Conservation (phyloP, 805 yeast species). For the Spathaspora gorwiae region DNA sequence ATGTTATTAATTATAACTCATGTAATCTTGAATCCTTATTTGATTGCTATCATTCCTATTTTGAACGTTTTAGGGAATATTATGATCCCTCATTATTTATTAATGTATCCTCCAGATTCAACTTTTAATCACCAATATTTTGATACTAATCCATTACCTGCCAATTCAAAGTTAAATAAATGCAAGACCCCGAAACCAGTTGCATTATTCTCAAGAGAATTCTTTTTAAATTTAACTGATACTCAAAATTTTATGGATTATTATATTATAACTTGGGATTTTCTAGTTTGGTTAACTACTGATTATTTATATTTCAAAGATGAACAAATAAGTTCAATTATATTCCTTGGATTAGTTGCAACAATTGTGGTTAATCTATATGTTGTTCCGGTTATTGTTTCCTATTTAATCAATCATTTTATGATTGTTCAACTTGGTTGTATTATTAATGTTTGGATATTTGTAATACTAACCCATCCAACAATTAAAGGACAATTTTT, state of each 20-base stretch:
- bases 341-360: constrained; percentile 38
- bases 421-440: constrained; percentile 27
- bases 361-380: constrained; percentile 16
- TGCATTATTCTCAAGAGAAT: constrained; percentile 75
- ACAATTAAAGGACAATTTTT: constrained; percentile 42
- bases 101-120: constrained; percentile 60
- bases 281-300: constrained; percentile 41
- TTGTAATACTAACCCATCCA: constrained; percentile 48
- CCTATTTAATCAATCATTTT: constrained; percentile 22
- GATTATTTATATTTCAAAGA: constrained; percentile 63
- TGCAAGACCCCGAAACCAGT: constrained; percentile 62
- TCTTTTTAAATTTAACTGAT: constrained; percentile 73
- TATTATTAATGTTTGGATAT: constrained; percentile 47
- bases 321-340: constrained; percentile 52
- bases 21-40: constrained; percentile 56
- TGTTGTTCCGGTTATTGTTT: constrained; percentile 25
- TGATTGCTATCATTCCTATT: constrained; percentile 51
- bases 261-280: constrained; percentile 62
- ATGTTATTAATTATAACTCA: constrained; percentile 47
- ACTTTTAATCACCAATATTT: constrained; percentile 15
- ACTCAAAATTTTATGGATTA: constrained; percentile 74
- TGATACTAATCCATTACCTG: constrained; percentile 29
- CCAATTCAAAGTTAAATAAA: constrained; percentile 47
- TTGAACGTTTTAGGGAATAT: constrained; percentile 48
- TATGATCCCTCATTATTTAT: constrained; percentile 63